These are phyloP conservation scores for Endotrypanum monterogeii DNA, from an alignment of 208 protist genomes.

Conservation along the genomic window DNA sequence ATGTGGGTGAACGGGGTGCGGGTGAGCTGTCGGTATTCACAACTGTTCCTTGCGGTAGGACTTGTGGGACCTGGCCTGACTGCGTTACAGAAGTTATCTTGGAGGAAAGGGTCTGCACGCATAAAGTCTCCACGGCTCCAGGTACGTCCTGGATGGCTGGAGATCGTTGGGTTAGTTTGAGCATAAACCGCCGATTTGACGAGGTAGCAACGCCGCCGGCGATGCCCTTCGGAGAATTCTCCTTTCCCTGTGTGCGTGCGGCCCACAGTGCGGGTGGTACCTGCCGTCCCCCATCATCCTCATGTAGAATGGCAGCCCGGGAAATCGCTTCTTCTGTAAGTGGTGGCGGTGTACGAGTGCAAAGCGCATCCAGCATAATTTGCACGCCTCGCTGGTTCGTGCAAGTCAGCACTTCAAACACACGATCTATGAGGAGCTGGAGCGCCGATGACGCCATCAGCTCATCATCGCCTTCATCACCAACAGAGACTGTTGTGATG, in stretches of 20 bases:
- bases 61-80: background rate
- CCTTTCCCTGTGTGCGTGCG: slow-evolving; percentile 1
- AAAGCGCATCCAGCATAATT: slow-evolving; percentile 41
- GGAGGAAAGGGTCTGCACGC: background rate
- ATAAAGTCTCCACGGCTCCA: background rate
- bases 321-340: slow-evolving; percentile 14
- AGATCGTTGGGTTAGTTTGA: slow-evolving; percentile 5
- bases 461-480: slow-evolving; percentile 31
- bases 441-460: background rate
- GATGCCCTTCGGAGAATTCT: too few species aligned
- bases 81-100: background rate
- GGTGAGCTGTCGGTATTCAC: background rate
- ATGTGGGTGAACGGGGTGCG: background rate
- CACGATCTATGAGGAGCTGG: slow-evolving; percentile 32
- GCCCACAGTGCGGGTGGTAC: slow-evolving; percentile 14
- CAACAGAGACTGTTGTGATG: slow-evolving; percentile 55
- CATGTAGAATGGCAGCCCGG: slow-evolving; percentile 7
- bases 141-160: background rate
- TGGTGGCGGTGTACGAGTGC: slow-evolving; percentile 18
- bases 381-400: slow-evolving; percentile 48
- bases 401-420: slow-evolving; percentile 29
- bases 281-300: slow-evolving; percentile 23
- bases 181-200: slow-evolving; percentile 16
- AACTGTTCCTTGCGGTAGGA: background rate
- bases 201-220: background rate